Conservation (phyloP, 2,329 filamentous ascomycete genomes). For the Metarhizium brunneum region DNA sequence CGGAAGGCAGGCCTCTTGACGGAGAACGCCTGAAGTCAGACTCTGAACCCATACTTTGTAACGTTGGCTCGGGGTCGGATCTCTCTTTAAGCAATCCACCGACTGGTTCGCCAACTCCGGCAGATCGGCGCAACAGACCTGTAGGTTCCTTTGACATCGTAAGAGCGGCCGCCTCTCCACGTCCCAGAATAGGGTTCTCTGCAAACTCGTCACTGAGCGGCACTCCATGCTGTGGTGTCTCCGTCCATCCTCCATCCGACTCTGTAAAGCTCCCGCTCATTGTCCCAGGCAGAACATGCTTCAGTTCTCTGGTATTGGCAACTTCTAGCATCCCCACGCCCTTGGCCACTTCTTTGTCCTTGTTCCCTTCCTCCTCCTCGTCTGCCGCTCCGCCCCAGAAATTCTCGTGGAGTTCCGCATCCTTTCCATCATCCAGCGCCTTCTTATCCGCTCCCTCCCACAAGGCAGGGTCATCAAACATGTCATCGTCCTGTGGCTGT, state of each 20-base stretch:
- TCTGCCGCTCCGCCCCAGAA: constrained; percentile 20
- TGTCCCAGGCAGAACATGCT: constrained; percentile 8
- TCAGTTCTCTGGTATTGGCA: not conserved
- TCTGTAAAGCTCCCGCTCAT: constrained; percentile 12
- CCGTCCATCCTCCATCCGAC: constrained; percentile 14
- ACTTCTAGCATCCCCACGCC: not conserved
- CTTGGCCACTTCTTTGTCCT: not conserved
- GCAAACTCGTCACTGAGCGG: constrained; percentile 17
- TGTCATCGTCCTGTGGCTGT: constrained; percentile 28
- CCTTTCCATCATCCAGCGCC: constrained; percentile 15
- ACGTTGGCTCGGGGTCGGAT: constrained; percentile 13
- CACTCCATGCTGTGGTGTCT: constrained; percentile 14
- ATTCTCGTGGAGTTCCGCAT: constrained; percentile 10
- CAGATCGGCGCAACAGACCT: constrained; percentile 21
- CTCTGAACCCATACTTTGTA: constrained; percentile 15
- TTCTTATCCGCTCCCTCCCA: constrained; percentile 35
- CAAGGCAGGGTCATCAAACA: constrained; percentile 34
- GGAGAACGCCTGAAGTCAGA: constrained; percentile 33
- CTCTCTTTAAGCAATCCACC: constrained; percentile 23
- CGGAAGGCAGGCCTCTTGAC: constrained; percentile 37
- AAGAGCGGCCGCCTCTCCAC: constrained; percentile 12
- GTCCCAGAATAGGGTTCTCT: constrained; percentile 31
- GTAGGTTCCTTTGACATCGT: constrained; percentile 11
- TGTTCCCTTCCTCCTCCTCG: constrained; percentile 4
- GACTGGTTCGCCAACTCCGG: constrained; percentile 19